Base-by-base conservation (phyloP, 768 basidiomycete genomes). In the Boletellus sp. region DNA sequence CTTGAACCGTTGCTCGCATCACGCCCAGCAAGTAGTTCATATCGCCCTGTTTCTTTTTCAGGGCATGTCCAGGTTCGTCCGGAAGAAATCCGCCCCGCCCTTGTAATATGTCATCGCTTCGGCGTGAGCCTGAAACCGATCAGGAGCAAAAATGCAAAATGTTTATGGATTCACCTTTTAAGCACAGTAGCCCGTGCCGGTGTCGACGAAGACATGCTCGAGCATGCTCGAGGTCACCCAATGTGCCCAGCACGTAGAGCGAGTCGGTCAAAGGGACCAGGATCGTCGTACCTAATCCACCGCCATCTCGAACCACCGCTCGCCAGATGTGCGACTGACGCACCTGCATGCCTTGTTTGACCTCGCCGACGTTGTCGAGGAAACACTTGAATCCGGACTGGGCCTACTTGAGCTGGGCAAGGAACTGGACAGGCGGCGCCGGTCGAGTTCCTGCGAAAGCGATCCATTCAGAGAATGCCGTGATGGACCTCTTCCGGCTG, bases 121-220 rank as follows among this genome's bases (percentile, higher is more conserved):
- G 13, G 77, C 70, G 19, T 87, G 86, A 7, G 86, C 85, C 94
- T 98, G n/a, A n/a, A n/a, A n/a, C n/a, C n/a, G n/a, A n/a, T n/a
- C n/a, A n/a, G n/a, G n/a, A n/a, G n/a, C n/a, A n/a, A n/a, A n/a
- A n/a, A n/a, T n/a, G n/a, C n/a, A n/a, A n/a, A n/a, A n/a, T n/a
- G 15, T 48, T 47, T 74, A 38, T 3, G 2, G 6, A 9, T 22
- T 43, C 41, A 91, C 95, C 79, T 98, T 99, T 70, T 90, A 84
- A 15, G 98, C 89, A 58, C 86, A 97, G 69, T 97, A 99, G 0
- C 96, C 95, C 0, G 95, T 98, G 1, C 96, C 96, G 23, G 98
- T 78, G 65, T 99, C 96, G 34, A 98, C 82, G 54, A 98, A 85
- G 41, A 99, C 94, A 58, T 91, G 80, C 39, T 93, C 87, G 1